A percentile compares a stretch with the other conserved stretches of the same genome.
phyloP scores from a whole-genome alignment of 441 rosid species.

The Adansonia gregorii region DNA sequence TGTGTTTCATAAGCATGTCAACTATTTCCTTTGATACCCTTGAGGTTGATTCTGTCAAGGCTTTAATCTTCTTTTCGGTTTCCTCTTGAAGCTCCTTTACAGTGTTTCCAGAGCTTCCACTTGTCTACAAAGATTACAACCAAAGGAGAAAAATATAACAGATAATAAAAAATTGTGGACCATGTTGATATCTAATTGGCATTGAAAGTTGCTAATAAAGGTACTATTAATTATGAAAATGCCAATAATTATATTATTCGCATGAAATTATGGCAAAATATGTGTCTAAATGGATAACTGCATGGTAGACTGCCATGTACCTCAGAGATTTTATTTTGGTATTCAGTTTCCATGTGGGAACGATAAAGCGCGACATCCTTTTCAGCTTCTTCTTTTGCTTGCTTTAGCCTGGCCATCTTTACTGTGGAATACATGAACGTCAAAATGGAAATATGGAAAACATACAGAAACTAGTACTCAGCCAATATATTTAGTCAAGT shows the following conservation, averaged over 20 bases:
- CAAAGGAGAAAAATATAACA: neutral
- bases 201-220: neutral
- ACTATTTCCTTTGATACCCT: constrained; percentile 37
- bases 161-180: neutral
- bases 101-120: constrained; percentile 17
- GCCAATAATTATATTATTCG: neutral
- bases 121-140: neutral
- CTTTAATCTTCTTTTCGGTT: constrained; percentile 28
- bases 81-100: constrained; percentile 15
- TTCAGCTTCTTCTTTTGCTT: constrained; percentile 88
- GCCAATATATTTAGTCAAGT: neutral
- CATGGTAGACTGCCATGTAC: constrained; percentile 32
- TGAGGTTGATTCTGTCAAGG: constrained; percentile 39
- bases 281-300: no score
- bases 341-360: constrained; percentile 75
- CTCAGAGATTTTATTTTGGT: constrained; percentile 79
- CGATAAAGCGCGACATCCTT: constrained; percentile 72
- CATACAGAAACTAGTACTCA: neutral
- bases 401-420: constrained; percentile 80
- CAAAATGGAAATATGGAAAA: neutral
- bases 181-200: neutral
- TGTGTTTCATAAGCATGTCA: constrained; percentile 41
- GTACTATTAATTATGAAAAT: neutral
- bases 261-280: neutral
- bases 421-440: constrained; percentile 35